These are phyloP conservation scores for Diaporthe eres DNA, from an alignment of 2,329 filamentous ascomycete genomes.

Conservation along the genomic window DNA sequence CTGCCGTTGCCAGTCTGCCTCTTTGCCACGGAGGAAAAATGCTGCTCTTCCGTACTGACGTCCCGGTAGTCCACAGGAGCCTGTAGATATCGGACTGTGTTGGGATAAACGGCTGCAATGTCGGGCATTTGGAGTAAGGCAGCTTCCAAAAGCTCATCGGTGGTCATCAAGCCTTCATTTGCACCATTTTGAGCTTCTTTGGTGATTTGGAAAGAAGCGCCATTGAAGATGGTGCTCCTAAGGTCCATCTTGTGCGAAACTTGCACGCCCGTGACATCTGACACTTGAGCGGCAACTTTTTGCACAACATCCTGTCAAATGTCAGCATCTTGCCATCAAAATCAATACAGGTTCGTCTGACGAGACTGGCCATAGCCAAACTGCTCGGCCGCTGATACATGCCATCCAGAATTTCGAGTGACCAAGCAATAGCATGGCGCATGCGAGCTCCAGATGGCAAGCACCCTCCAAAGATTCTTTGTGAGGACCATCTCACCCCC, in stretches of 20 bases:
- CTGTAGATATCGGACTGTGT: conserved; percentile 27
- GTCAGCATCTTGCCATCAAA: neutral
- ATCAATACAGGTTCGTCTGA: neutral
- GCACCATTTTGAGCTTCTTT: neutral
- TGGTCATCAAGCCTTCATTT: neutral
- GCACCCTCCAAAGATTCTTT: neutral
- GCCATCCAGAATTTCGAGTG: neutral
- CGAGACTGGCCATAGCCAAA: neutral
- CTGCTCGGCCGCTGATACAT: neutral
- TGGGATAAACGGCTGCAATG: conserved; percentile 35
- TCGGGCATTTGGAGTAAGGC: conserved; percentile 27
- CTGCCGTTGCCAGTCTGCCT: conserved; percentile 17
- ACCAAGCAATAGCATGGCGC: neutral
- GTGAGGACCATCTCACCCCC: neutral
- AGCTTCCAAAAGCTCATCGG: conserved; percentile 23
- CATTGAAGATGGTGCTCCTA: conserved; percentile 27
- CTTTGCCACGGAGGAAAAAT: neutral
- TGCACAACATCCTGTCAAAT: conserved; percentile 8
- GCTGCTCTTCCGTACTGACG: neutral
- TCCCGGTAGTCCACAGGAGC: neutral
- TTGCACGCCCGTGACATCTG: conserved; percentile 10
- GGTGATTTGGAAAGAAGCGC: conserved; percentile 26
- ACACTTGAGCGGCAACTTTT: conserved; percentile 16
- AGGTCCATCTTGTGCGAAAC: conserved; percentile 35
- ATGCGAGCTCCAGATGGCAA: neutral